These are phyloP conservation scores for Lichenothelia convexa DNA, from an alignment of 495 filamentous ascomycete species.

Conservation along the genomic window DNA sequence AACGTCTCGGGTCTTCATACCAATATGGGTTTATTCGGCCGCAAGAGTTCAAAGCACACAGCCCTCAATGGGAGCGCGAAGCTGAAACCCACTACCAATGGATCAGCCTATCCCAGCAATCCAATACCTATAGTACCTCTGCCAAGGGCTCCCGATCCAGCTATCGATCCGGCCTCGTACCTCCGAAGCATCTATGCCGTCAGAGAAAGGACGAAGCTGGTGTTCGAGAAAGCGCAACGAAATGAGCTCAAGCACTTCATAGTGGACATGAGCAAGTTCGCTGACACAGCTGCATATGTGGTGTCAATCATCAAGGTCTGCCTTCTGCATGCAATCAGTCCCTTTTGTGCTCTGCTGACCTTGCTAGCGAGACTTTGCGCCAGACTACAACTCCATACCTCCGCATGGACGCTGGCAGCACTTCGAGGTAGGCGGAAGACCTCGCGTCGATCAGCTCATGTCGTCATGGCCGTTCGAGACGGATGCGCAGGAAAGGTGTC, in stretches of 20 bases:
- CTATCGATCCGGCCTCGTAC: slow-evolving; percentile 80
- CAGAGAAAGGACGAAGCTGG: slow-evolving; percentile 52
- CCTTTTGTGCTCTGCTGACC: neutral
- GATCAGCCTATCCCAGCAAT: slow-evolving; percentile 34
- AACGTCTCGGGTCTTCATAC: neutral
- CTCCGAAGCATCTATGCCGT: slow-evolving; percentile 81
- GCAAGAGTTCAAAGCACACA: slow-evolving; percentile 38
- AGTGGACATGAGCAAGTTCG: slow-evolving; percentile 76
- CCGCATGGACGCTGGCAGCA: slow-evolving; percentile 82
- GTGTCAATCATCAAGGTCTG: slow-evolving; percentile 90
- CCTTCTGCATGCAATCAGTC: slow-evolving; percentile 1
- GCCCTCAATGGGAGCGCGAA: slow-evolving; percentile 30
- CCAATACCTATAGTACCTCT: slow-evolving; percentile 25
- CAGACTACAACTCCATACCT: slow-evolving; percentile 70
- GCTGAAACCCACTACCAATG: slow-evolving; percentile 33
- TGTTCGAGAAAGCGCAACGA: slow-evolving; percentile 57
- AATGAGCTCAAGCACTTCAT: slow-evolving; percentile 79
- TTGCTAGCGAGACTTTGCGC: slow-evolving; percentile 67
- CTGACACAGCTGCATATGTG: slow-evolving; percentile 77
- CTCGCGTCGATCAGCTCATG: slow-evolving; percentile 57
- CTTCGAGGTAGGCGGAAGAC: slow-evolving; percentile 65
- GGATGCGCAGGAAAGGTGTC: slow-evolving; percentile 53
- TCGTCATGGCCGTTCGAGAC: slow-evolving; percentile 41
- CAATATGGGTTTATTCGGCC: slow-evolving; percentile 45
- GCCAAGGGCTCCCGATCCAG: slow-evolving; percentile 73